Base-by-base conservation (phyloP, 2,329 filamentous ascomycete species). In the Neofusicoccum kwambonambiense region DNA sequence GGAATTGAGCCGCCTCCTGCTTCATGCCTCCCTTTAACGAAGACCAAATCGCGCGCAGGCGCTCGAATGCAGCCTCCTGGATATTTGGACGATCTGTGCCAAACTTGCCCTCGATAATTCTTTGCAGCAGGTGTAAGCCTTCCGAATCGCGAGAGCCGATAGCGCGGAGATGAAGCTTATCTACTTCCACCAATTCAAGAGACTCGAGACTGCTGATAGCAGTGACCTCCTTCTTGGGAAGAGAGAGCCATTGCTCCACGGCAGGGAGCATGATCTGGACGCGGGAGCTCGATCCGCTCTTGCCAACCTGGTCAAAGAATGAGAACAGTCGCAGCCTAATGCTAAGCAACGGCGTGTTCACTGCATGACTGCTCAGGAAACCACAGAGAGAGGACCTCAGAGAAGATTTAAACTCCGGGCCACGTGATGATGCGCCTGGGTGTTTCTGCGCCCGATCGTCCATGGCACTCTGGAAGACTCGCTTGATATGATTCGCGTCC, bases 181-280 rank as follows among this genome's bases (percentile, higher is more conserved):
- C 84, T 13, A 86, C 74, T 13, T 83, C 80, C 8, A 74, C 66
- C 3, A 78, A 67, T 19, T 82, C 76, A 13, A 89, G 67, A 39
- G 80, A 77, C 71, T 87, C 83, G 22, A 74, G 74, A 34, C 75
- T 69, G 62, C 84, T 89, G 12, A 82, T 77, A 6, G 80, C 76
- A 7, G 78, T 71, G 0, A 86, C 84, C 31, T 89, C 81, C 1
- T 79, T 76, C 9, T 82, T 79, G 11, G 79, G 77, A 22, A 91
- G 74, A 8, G 79, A 76, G 31, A 87, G 82, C 92, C 92, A 96
- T 72, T 84, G 82, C 64, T 86, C 83, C 37, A 97, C 81, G 3
- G 90, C 77, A 1, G 93, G 91, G n/a, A 94, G 79, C n/a, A 98
- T 79, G 22, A 90, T 82, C 68, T 90, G 88, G 1, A 88, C 91